Evolutionary conservation across 2,329 filamentous ascomycete species (phyloP).

Genomic region (Colletotrichum higginsianum): DNA sequence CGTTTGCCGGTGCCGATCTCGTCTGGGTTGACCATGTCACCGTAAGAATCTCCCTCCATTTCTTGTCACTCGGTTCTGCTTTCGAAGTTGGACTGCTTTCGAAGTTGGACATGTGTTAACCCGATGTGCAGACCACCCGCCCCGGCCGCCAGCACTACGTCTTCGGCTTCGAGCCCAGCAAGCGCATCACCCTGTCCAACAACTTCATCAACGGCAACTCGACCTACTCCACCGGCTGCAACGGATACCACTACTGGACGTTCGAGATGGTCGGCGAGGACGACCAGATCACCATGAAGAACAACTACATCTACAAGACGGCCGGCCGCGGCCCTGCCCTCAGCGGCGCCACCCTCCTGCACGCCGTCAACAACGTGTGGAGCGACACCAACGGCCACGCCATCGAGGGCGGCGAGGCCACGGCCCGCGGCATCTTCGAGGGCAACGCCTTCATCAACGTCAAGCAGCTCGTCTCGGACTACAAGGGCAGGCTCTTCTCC

Average conservation of each 20-base stretch:
- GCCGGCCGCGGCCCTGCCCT: constrained; percentile 48
- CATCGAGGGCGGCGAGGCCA: constrained; percentile 46
- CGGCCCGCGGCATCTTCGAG: constrained; percentile 47
- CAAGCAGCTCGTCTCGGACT: constrained; percentile 44
- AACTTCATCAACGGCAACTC: constrained; percentile 39
- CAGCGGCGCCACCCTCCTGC: constrained; percentile 48
- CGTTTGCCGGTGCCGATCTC: constrained; percentile 33
- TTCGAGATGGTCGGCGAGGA: constrained; percentile 29
- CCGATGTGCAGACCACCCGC: constrained; percentile 20
- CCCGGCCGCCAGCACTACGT: constrained; percentile 38
- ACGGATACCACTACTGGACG: constrained; percentile 38
- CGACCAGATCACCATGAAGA: constrained; percentile 40
- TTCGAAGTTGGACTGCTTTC: neutral
- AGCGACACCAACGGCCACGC: constrained; percentile 47
- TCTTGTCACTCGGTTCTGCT: neutral
- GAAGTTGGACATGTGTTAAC: neutral
- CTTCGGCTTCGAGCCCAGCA: constrained; percentile 38
- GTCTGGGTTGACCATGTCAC: constrained; percentile 40
- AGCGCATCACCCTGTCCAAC: constrained; percentile 40
- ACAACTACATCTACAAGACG: constrained; percentile 46
- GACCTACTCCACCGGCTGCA: constrained; percentile 32
- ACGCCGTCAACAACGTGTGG: constrained; percentile 52
- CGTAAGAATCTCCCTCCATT: neutral
- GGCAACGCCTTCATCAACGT: constrained; percentile 48
- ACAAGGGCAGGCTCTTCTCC: constrained; percentile 47